Percentiles rank a stretch among this genome's conserved stretches.
Evolutionary conservation across 257 asterid species (phyloP).

Genomic region (Handroanthus guayacan): DNA sequence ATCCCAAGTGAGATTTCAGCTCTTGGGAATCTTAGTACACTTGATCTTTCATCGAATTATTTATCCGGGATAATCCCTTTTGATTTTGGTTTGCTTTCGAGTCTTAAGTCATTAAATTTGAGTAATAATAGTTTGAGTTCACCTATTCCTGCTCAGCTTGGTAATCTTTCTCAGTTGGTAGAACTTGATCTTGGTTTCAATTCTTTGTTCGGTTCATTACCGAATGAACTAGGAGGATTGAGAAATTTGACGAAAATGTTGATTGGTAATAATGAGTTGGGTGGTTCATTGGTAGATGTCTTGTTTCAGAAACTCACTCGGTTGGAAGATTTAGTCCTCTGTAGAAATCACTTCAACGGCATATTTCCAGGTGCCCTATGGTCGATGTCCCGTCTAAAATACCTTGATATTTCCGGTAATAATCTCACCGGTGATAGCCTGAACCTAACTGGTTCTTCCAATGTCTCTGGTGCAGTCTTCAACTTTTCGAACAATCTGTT

Average conservation of each 20-base stretch:
- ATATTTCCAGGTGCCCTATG: slow-evolving; percentile 46
- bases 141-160: slow-evolving; percentile 59
- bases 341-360: slow-evolving; percentile 46
- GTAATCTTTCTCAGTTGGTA: slow-evolving; percentile 50
- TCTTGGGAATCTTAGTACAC: slow-evolving; percentile 56
- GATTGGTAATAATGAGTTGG: slow-evolving; percentile 54
- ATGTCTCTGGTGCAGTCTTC: slow-evolving; percentile 41
- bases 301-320: slow-evolving; percentile 39
- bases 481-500: slow-evolving; percentile 69
- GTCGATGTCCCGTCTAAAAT: slow-evolving; percentile 44
- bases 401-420: slow-evolving; percentile 66
- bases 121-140: slow-evolving; percentile 58
- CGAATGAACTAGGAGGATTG: slow-evolving; percentile 49
- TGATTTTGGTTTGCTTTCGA: slow-evolving; percentile 50
- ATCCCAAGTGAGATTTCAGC: slow-evolving; percentile 60
- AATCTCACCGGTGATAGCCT: slow-evolving; percentile 62
- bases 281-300: slow-evolving; percentile 44
- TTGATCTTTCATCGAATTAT: slow-evolving; percentile 65
- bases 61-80: slow-evolving; percentile 61
- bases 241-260: slow-evolving; percentile 46
- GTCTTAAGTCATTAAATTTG: slow-evolving; percentile 53
- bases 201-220: slow-evolving; percentile 55
- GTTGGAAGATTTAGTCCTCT: slow-evolving; percentile 45
- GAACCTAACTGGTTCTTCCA: slow-evolving; percentile 25
- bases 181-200: slow-evolving; percentile 68